Base-by-base conservation (phyloP, 2,329 filamentous ascomycete genomes). In the Drechslerella stenobrocha region DNA sequence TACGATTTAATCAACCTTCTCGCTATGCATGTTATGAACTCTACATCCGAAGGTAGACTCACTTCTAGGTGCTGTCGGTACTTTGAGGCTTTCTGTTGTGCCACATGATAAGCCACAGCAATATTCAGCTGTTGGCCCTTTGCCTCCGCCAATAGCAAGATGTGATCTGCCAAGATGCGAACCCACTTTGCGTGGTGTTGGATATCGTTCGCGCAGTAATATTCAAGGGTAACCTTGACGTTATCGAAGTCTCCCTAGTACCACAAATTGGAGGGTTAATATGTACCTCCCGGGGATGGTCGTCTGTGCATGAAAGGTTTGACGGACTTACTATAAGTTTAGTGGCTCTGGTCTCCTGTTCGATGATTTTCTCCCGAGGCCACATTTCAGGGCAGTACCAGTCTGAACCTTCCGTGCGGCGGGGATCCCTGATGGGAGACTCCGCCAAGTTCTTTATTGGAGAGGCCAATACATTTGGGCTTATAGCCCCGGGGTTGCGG, bases 1-100 rank as follows among this genome's bases (percentile, higher is more conserved):
- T n/a, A n/a, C n/a, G n/a, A n/a, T n/a, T n/a, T n/a, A n/a, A n/a
- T n/a, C n/a, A n/a, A n/a, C n/a, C n/a, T n/a, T n/a, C n/a, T n/a
- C n/a, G n/a, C n/a, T n/a, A n/a, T n/a, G n/a, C n/a, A n/a, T n/a
- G n/a, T n/a, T n/a, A n/a, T n/a, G n/a, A n/a, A n/a, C n/a, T n/a
- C n/a, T n/a, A n/a, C n/a, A n/a, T n/a, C n/a, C n/a, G n/a, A n/a
- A n/a, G n/a, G n/a, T n/a, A n/a, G 30, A 24, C 34, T 37, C 8
- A 60, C 63, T 44, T 67, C 63, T 7, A 67, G 50, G 3, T 60
- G 35, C 15, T 67, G 63, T 9, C 63, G 48, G 20, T 67, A 67
- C 11, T 67, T 67, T 2, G 50, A 67, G 2, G 50, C 45, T 23
- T 46, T 51, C 26, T 51, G 24, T 24, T 67, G 55, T 6, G 63